These are phyloP conservation scores for Penicillium sp. DNA, from an alignment of 2,329 filamentous ascomycete species.

Conservation along the genomic window DNA sequence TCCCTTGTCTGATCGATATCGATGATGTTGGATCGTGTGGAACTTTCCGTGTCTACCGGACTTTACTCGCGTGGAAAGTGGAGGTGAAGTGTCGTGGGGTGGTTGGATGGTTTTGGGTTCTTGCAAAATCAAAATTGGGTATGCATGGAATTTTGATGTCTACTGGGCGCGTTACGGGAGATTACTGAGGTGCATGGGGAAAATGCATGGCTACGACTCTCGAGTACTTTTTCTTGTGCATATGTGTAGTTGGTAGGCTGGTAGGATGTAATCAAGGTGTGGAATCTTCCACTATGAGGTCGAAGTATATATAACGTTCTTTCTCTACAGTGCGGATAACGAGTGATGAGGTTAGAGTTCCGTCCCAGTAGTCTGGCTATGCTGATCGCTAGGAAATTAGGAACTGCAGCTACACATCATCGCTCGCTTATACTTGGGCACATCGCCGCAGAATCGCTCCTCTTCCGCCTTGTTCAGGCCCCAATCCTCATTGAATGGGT, in stretches of 20 bases:
- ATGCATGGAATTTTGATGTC: conserved; percentile 23
- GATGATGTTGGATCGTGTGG: not conserved
- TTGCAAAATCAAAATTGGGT: conserved; percentile 25
- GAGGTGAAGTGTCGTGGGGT: conserved; percentile 13
- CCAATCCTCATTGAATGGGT: conserved; percentile 77
- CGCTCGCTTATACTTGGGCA: conserved; percentile 73
- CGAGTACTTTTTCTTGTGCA: not conserved
- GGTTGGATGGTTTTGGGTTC: conserved; percentile 29
- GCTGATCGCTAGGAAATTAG: conserved; percentile 38
- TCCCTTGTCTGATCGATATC: not conserved
- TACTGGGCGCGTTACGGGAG: conserved; percentile 20
- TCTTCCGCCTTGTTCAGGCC: conserved; percentile 71
- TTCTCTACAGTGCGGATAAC: not conserved
- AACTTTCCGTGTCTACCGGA: conserved; percentile 20
- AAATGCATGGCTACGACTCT: conserved; percentile 18
- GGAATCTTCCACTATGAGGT: not conserved
- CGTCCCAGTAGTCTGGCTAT: not conserved
- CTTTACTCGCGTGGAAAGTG: conserved; percentile 18
- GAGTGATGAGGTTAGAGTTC: not conserved
- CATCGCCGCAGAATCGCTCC: conserved; percentile 79
- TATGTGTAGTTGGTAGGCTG: not conserved
- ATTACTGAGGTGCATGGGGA: conserved; percentile 26
- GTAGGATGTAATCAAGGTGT: not conserved
- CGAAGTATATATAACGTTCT: not conserved
- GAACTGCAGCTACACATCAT: conserved; percentile 97